Evolutionary conservation across 768 basidiomycete genomes (phyloP), one percentile per base, ranked within the genome.

Genomic region (Artomyces pyxidatus): DNA sequence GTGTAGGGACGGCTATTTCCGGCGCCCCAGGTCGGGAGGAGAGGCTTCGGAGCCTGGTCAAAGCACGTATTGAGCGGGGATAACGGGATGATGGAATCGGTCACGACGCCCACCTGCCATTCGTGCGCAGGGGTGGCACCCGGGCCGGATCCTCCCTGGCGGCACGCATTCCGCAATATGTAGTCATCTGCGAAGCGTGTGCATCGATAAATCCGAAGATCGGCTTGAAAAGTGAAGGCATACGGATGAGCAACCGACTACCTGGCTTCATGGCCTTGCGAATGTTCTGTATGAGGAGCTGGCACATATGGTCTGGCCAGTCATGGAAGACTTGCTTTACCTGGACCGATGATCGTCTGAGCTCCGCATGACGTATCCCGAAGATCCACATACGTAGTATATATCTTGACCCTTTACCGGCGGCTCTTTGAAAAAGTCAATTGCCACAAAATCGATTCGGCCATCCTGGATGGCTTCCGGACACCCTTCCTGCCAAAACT

Each of bases 21-120:
- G 6, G 67, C 63, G 16, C 73, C 74, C 45, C 69, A 76, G 56
- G 76, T 76, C 5, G 75, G 66, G 2, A 77, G 63, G 42, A 78
- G 59, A 0, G 73, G 76, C 45, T 69, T 67, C 0, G 74, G 75
- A 1, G 71, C 74, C 52, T 62, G 53, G n/a, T 19, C 12, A 35
- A 39, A 37, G 11, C 27, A 9, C 26, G 8, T 10, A 12, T 47
- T 39, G 47, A n/a, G n/a, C n/a, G n/a, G n/a, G n/a, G n/a, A n/a
- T n/a, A n/a, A n/a, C n/a, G n/a, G n/a, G n/a, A n/a, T n/a, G n/a
- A n/a, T n/a, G n/a, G 49, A 28, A 40, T 22, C 7, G 50, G 42
- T 12, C 17, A 22, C 40, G 21, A 25, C 38, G 1, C 41, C 25
- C 7, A 47, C 41, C 14, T 59, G 50, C 17, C 26, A 11, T 10